Evolutionary conservation across 805 yeast species (phyloP), one percentile per base, ranked within the genome.

Genomic region (Kluyveromyces aestuarii): DNA sequence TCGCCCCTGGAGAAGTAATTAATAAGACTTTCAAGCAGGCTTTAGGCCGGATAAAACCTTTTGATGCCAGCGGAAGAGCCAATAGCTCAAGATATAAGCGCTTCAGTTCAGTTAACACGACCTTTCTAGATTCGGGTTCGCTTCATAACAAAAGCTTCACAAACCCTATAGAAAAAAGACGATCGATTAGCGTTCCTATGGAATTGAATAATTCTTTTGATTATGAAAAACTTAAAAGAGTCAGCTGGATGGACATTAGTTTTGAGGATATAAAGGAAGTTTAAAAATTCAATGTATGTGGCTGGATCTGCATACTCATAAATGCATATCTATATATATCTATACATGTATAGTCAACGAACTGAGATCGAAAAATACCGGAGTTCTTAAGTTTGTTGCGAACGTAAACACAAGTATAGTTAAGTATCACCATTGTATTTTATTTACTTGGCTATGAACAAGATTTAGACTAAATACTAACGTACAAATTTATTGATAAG

Each of bases 21-120:
- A 42, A 49, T 30, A 40, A 27, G n/a, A 49, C 50, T 17, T 50
- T 50, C 37, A 44, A 35, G 27, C 48, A 45, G 14, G 52, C 52
- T 6, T 36, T 50, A 30, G 40, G 42, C 10, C 44, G 48, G 42
- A 50, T 50, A 1, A 43, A 37, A 25, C 46, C 46, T 6, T 14
- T 37, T 14, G 27, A 37, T 33, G 2, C 27, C 14, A 13, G 16
- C 10, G 25, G 16, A 21, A 37, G 41, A 36, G 11, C 16, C 8
- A 21, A 18, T 10, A 36, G 21, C 17, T 14, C 36, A 21, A 37
- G 40, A n/a, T 37, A 44, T 33, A 44, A 44, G 21, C 39, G 46
- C 35, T 44, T 44, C 35, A 44, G 46, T 18, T 44, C 46, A n/a
- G 6, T 37, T n/a, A 39, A 44, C 21, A 14, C 30, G 6, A 37